Evolutionary conservation across 1,284 basidiomycete species (phyloP).

Genomic region (Microbotryum saponariae): DNA sequence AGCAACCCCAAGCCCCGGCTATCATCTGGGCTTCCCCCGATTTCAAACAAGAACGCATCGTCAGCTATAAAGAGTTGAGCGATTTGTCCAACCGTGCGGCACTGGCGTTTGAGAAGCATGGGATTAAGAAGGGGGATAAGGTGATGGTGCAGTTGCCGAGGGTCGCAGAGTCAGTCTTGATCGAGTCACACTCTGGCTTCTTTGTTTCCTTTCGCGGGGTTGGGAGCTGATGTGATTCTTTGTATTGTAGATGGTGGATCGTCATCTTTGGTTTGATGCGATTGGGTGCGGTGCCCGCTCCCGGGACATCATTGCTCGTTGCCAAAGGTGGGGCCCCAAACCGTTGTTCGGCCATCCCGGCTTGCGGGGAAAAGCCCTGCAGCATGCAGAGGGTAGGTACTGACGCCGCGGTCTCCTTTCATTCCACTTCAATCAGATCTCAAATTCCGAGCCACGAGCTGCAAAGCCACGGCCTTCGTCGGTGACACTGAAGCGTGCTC

Average conservation of each 20-base stretch:
- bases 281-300: constrained; percentile 23
- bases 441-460: constrained; percentile 17
- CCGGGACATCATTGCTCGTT: constrained; percentile 28
- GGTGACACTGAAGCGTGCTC: constrained; percentile 17
- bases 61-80: constrained; percentile 15
- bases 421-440: constrained; percentile 13
- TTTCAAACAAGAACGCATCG: constrained; percentile 11
- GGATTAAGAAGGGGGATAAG: constrained; percentile 29
- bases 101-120: constrained; percentile 10
- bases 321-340: constrained; percentile 19
- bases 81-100: constrained; percentile 19
- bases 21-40: constrained; percentile 24
- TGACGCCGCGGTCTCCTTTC: neutral
- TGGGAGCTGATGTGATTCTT: neutral
- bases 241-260: constrained; percentile 18
- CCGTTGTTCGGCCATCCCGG: neutral
- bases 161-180: constrained; percentile 4
- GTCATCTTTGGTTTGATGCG: constrained; percentile 22
- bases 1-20: constrained; percentile 9
- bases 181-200: neutral
- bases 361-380: neutral
- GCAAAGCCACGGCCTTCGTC: constrained; percentile 22
- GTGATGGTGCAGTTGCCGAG: constrained; percentile 8
- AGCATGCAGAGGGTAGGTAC: neutral
- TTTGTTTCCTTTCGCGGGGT: neutral